Percentiles rank a stretch among this genome's conserved stretches.
Evolutionary conservation across 768 basidiomycete species (phyloP).

Genomic region (Lactifluus rugatus): DNA sequence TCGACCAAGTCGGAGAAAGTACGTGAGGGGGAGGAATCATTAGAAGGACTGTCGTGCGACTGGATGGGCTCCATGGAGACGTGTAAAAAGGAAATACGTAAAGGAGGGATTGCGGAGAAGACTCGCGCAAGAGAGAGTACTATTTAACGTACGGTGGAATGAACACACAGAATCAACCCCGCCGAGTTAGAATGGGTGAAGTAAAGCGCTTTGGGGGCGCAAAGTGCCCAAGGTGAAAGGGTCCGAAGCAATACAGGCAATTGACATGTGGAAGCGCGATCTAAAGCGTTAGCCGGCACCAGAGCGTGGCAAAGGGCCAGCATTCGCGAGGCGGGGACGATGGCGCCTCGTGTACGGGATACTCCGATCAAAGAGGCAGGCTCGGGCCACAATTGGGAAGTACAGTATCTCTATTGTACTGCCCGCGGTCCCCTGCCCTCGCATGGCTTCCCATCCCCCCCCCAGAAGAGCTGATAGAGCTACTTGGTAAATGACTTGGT

Average conservation of each 20-base stretch:
- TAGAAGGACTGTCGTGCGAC: no score
- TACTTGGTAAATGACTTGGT: not conserved
- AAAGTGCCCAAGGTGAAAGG: not conserved
- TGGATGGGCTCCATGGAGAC: no score
- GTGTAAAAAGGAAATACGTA: no score
- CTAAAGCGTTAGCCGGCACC: not conserved
- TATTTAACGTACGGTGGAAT: no score
- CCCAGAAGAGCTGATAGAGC: no score
- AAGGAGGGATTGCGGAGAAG: not conserved
- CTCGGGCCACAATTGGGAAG: no score
- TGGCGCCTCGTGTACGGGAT: no score
- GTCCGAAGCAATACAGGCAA: not conserved
- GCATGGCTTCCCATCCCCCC: not conserved
- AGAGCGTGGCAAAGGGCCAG: conserved; percentile 6
- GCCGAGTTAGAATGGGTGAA: not conserved
- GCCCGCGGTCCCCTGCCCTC: not conserved
- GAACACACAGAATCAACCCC: not conserved
- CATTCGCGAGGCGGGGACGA: not conserved
- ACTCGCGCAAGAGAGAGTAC: no score
- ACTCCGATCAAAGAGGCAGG: not conserved
- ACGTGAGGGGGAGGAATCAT: no score
- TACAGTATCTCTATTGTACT: no score
- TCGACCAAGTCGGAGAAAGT: not conserved
- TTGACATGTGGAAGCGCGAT: not conserved
- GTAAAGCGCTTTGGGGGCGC: not conserved